phyloP scores from a whole-genome alignment of 345 rosid genomes.

The Trapa incisa region DNA sequence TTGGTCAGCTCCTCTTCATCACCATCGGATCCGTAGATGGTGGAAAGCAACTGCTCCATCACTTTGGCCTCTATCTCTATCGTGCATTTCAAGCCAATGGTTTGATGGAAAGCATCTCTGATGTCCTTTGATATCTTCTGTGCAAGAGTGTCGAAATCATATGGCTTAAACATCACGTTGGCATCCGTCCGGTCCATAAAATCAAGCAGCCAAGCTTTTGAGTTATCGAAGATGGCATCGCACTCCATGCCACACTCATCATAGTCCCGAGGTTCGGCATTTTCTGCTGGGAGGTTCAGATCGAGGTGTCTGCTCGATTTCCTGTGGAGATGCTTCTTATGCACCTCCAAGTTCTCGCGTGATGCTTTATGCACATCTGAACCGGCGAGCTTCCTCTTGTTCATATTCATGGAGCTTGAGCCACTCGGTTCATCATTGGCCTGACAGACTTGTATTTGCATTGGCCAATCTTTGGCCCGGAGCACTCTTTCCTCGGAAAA shows the following conservation, averaged over 20 bases:
- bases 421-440: conserved; percentile 4
- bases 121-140: conserved; percentile 20
- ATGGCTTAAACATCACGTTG: conserved; percentile 40
- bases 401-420: conserved; percentile 12
- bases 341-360: conserved; percentile 16
- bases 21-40: conserved; percentile 29
- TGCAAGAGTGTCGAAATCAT: conserved; percentile 41
- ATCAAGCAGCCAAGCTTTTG: conserved; percentile 39
- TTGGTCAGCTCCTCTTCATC: conserved; percentile 20
- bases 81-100: conserved; percentile 20
- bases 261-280: conserved; percentile 18
- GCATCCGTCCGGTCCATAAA: conserved; percentile 21
- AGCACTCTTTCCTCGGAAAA: conserved; percentile 43
- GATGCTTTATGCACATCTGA: conserved; percentile 17
- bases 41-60: conserved; percentile 42
- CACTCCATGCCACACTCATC: conserved; percentile 15
- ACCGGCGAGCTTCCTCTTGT: conserved; percentile 42
- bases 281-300: conserved; percentile 63
- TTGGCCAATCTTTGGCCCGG: conserved; percentile 31
- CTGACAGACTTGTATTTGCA: conserved; percentile 35
- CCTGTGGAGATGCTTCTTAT: conserved; percentile 36
- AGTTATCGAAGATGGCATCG: conserved; percentile 21
- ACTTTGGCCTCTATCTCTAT: conserved; percentile 39
- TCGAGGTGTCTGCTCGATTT: conserved; percentile 31
- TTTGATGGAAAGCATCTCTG: conserved; percentile 21